Base-by-base conservation (phyloP, 2,329 filamentous ascomycete genomes). In the Pyrenochaeta sp. region DNA sequence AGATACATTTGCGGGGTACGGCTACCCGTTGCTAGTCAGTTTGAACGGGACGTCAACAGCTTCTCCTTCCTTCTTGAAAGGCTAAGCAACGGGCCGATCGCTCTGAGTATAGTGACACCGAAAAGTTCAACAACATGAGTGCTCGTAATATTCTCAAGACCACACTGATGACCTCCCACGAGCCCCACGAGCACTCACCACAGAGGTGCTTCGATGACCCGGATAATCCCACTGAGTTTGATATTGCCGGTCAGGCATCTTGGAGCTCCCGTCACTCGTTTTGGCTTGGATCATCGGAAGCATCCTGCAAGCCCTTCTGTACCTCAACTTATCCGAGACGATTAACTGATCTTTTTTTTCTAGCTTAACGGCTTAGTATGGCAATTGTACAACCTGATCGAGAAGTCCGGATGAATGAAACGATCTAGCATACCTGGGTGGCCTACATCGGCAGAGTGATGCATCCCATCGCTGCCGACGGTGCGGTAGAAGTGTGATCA, bases 281-380 rank as follows among this genome's bases (percentile, higher is more conserved):
- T 6, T 30, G 32, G 56, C 27, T 25, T 37, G 54, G 54, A 58
- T 36, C 30, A 32, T 28, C 9, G 45, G 34, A 37, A 47, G n/a
- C 37, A 48, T 34, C 13, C 22, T 46, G 37, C 24, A 52, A 37
- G 49, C 56, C 54, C 47, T 22, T 37, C 44, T 58, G 48, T 59
- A 57, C 60, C 59, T 67, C 59, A 54, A 65, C 66, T 66, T 62
- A 68, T 51, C 61, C 63, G 65, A 54, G 54, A 25, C 43, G 54
- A 63, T 63, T 54, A 52, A 43, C 51, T 59, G 56, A 19, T 52
- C 57, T 50, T n/a, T 30, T 54, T 44, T 32, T 39, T 43, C 36
- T 46, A 53, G 43, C 49, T 61, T 51, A 36, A 50, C 40, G 48
- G 61, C 54, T 40, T 54, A 49, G 51, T 51, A 63, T 57, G 61